Evolutionary conservation across 169 alveolate species (phyloP).

Genomic region (Eimeria maxima): DNA sequence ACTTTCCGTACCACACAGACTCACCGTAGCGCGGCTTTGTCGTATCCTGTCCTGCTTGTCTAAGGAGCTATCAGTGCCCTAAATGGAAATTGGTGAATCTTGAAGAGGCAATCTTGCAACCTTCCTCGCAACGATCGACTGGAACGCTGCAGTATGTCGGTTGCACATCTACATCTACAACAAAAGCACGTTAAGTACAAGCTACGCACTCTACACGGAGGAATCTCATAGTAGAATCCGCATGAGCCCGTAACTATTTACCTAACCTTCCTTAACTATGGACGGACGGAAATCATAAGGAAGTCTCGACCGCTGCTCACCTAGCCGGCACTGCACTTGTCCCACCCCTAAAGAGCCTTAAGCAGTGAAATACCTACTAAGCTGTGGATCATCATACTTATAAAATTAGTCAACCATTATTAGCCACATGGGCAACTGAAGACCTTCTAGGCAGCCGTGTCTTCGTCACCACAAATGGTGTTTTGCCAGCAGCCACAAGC

Average conservation of each 20-base stretch:
- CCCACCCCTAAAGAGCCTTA: neutral
- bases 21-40: neutral
- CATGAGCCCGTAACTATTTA: neutral
- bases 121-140: neutral
- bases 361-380: neutral
- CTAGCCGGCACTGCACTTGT: neutral
- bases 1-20: neutral
- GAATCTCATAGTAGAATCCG: neutral
- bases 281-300: neutral
- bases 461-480: conserved; percentile 13
- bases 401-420: neutral
- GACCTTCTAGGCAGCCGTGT: neutral
- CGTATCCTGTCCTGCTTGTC: no score
- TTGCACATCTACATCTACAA: neutral
- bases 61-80: neutral
- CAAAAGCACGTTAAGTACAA: neutral
- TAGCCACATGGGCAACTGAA: neutral
- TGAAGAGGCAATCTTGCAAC: neutral
- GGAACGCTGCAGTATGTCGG: neutral
- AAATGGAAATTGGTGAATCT: neutral
- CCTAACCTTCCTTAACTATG: neutral
- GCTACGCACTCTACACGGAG: no score
- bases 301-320: neutral
- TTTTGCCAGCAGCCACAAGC: conserved; percentile 41
- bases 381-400: neutral